Base-by-base conservation (phyloP, 371 early-diverging fungal species). In the Massospora cicadina region DNA sequence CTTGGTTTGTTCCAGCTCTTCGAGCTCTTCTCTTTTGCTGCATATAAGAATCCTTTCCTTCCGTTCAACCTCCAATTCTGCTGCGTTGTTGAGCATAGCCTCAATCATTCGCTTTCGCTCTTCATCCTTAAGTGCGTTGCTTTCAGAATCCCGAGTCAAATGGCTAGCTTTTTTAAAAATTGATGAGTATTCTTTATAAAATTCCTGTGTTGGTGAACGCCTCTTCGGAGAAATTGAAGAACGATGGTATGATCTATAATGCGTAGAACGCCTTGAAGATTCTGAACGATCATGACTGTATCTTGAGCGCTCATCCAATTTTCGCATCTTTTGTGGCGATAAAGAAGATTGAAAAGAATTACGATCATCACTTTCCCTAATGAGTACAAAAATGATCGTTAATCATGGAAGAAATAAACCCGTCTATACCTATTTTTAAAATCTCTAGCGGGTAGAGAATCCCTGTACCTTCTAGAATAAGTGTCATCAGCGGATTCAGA, bases 401-500 rank as follows among this genome's bases (percentile, higher is more conserved):
- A 24, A 21, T 28, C 26, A 21, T 57, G 57, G 2, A 28, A 5
- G 28, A 28, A 57, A 2, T 57, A 24, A 26, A 24, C 28, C 10
- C 2, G 21, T 57, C 21, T 57, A 28, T 10, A 17, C 29, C 29
- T 26, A 31, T 27, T 21, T 3, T n/a, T 27, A 29, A 31, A 59
- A 59, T 31, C 31, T 29, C 60, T 27, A 2, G 27, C 17, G 31
- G 29, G 60, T 12, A 31, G 31, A 29, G 29, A 7, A 12, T 59
- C 10, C 29, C 26, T 59, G 31, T 26, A 13, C 21, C 17, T 24
- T 7, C 31, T 59, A 26, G 30, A 29, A 3, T 59, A 12, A 3
- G n/a, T 59, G 2, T 21, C 3, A 63, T 63, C 63, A 1, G n/a
- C 63, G 7, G 24, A 12, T 3, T 63, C 61, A 71, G 78, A 10